A percentile compares a stretch with the other conserved stretches of the same genome.
Evolutionary conservation across 2,329 filamentous ascomycete genomes (phyloP).

Genomic region (Neospermospora avenae): DNA sequence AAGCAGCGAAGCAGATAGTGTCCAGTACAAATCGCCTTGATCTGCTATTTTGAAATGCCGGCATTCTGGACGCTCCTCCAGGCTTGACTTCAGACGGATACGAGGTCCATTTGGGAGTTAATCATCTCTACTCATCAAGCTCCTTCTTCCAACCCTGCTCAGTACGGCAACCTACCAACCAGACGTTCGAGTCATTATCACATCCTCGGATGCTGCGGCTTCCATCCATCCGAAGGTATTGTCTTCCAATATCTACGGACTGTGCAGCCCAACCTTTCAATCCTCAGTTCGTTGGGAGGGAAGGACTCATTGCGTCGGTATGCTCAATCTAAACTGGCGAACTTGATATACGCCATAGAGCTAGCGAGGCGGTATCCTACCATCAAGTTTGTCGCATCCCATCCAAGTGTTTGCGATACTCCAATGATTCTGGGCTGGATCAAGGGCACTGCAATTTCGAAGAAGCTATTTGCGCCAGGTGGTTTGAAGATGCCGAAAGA

Average conservation of each 20-base stretch:
- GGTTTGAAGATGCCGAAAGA: conserved; percentile 22
- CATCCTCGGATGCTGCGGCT: conserved; percentile 22
- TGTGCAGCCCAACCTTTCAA: conserved; percentile 6
- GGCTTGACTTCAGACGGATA: conserved; percentile 31
- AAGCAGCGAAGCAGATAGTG: conserved; percentile 40
- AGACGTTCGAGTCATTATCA: conserved; percentile 11
- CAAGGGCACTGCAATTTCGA: conserved; percentile 7
- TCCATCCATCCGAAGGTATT: conserved; percentile 23
- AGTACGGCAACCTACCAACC: conserved; percentile 13
- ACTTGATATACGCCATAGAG: conserved; percentile 41
- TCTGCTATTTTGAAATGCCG: conserved; percentile 40
- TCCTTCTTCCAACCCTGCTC: conserved; percentile 15
- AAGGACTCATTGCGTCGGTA: conserved; percentile 28
- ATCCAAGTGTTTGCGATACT: conserved; percentile 40
- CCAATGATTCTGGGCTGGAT: conserved; percentile 8
- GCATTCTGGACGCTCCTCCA: conserved; percentile 27
- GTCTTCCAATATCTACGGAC: conserved; percentile 29
- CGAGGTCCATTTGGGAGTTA: conserved; percentile 31
- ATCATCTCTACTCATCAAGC: conserved; percentile 20
- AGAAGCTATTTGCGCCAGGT: conserved; percentile 25
- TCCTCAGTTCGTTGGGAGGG: not conserved
- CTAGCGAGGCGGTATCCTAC: conserved; percentile 39
- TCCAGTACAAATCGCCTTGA: conserved; percentile 39
- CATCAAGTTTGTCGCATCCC: conserved; percentile 38
- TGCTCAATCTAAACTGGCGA: conserved; percentile 46